Evolutionary conservation across 192 early-diverging fungal genomes (phyloP).

Genomic region (Linderina pennispora): DNA sequence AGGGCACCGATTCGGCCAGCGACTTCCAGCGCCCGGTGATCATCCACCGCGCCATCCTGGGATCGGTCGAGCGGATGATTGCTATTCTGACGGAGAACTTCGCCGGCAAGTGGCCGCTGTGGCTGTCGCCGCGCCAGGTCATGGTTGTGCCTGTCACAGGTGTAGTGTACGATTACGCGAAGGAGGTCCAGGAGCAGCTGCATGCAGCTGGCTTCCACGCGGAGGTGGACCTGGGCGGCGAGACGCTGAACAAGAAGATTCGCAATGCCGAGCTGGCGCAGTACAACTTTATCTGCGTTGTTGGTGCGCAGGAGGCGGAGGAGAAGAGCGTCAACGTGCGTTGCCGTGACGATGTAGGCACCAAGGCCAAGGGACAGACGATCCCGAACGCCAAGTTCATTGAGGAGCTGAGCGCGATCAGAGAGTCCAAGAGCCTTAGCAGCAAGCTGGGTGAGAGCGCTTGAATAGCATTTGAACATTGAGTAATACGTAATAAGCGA

Average conservation of each 20-base stretch:
- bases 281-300: conserved; percentile 96
- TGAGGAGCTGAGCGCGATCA: conserved; percentile 61
- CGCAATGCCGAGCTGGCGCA: conserved; percentile 89
- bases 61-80: conserved; percentile 93
- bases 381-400: conserved; percentile 65
- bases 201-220: conserved; percentile 71
- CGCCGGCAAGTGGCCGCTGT: conserved; percentile 97
- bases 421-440: conserved; percentile 52
- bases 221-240: conserved; percentile 81
- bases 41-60: conserved; percentile 97
- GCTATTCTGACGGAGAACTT: conserved; percentile 95
- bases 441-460: no score
- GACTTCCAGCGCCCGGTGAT: conserved; percentile 85
- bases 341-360: conserved; percentile 77
- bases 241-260: conserved; percentile 96
- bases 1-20: conserved; percentile 42
- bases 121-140: conserved; percentile 93
- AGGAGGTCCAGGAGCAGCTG: conserved; percentile 61
- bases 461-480: no score
- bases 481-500: no score
- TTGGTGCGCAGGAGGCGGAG: conserved; percentile 77
- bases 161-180: conserved; percentile 75
- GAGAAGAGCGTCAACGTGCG: conserved; percentile 84
- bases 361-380: conserved; percentile 78
- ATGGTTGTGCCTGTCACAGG: conserved; percentile 83